Evolutionary conservation across 1,139 yeast genomes (phyloP).

Genomic region (Meyerozyma carpophila): DNA sequence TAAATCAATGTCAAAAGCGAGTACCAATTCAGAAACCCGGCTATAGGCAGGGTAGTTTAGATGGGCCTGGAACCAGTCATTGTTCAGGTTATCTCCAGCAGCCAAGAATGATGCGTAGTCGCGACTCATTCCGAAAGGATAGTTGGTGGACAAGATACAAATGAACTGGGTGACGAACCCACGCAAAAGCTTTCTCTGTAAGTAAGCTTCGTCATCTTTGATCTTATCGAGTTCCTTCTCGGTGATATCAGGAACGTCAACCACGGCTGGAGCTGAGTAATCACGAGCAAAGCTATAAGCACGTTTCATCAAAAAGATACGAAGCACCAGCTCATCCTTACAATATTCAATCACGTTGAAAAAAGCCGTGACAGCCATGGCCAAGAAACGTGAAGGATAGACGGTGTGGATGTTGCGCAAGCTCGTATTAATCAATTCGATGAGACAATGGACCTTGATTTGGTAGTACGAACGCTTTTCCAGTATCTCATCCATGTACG

Average conservation of each 20-base stretch:
- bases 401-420: constrained; percentile 50
- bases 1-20: constrained; percentile 61
- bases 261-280: constrained; percentile 47
- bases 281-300: constrained; percentile 62
- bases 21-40: constrained; percentile 49
- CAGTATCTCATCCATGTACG: constrained; percentile 9
- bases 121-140: constrained; percentile 18
- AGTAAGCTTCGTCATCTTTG: constrained; percentile 47
- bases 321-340: constrained; percentile 16
- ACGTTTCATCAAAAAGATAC: constrained; percentile 51
- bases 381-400: constrained; percentile 73
- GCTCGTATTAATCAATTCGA: constrained; percentile 55
- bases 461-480: constrained; percentile 36
- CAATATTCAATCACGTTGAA: constrained; percentile 46
- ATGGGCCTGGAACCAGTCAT: constrained; percentile 5
- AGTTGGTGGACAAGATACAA: constrained; percentile 28
- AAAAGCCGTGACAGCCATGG: constrained; percentile 56
- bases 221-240: constrained; percentile 35
- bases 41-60: constrained; percentile 22
- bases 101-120: constrained; percentile 17
- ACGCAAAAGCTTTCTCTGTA: constrained; percentile 42
- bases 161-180: constrained; percentile 42
- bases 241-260: constrained; percentile 25
- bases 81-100: background rate
- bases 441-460: constrained; percentile 55